These are phyloP conservation scores for Grifola frondosa DNA, from an alignment of 1,284 basidiomycete genomes.

Conservation along the genomic window DNA sequence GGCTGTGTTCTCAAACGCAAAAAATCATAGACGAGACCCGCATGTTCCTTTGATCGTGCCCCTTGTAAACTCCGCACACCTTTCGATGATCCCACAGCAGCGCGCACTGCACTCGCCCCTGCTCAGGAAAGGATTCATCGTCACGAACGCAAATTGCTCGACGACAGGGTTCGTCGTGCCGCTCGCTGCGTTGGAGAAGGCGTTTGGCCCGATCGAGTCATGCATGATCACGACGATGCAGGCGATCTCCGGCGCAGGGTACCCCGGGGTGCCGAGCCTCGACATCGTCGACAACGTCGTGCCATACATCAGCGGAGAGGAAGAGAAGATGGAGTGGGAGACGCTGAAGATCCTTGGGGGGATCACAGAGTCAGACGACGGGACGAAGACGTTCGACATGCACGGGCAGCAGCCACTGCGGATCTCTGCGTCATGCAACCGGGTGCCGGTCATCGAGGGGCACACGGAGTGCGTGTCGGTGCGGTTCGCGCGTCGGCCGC, in stretches of 20 bases:
- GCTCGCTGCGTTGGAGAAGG: slow-evolving; percentile 87
- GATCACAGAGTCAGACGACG: slow-evolving; percentile 54
- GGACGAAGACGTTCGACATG: slow-evolving; percentile 76
- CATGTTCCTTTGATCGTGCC: slow-evolving; percentile 97
- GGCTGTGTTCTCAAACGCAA: slow-evolving; percentile 97
- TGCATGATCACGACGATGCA: slow-evolving; percentile 95
- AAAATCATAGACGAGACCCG: slow-evolving; percentile 93
- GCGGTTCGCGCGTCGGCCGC: slow-evolving; percentile 77
- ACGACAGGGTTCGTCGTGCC: slow-evolving; percentile 95
- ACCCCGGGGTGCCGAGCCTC: slow-evolving; percentile 89
- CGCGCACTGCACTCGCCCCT: slow-evolving; percentile 66
- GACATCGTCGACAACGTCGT: slow-evolving; percentile 98
- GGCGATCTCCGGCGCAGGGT: slow-evolving; percentile 96
- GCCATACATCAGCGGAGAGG: slow-evolving; percentile 92
- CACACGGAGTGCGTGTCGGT: slow-evolving; percentile 93
- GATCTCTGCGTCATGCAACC: slow-evolving; percentile 71
- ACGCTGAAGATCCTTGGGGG: slow-evolving; percentile 95
- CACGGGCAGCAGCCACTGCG: slow-evolving; percentile 78
- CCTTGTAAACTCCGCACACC: slow-evolving; percentile 89
- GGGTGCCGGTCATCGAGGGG: slow-evolving; percentile 79
- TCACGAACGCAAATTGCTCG: slow-evolving; percentile 98
- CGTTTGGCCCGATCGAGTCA: slow-evolving; percentile 91
- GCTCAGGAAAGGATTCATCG: slow-evolving; percentile 88
- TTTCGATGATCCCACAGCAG: slow-evolving; percentile 86
- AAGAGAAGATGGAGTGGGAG: slow-evolving; percentile 99